Evolutionary conservation across 345 rosid species (phyloP).

Genomic region (Linum tenue): DNA sequence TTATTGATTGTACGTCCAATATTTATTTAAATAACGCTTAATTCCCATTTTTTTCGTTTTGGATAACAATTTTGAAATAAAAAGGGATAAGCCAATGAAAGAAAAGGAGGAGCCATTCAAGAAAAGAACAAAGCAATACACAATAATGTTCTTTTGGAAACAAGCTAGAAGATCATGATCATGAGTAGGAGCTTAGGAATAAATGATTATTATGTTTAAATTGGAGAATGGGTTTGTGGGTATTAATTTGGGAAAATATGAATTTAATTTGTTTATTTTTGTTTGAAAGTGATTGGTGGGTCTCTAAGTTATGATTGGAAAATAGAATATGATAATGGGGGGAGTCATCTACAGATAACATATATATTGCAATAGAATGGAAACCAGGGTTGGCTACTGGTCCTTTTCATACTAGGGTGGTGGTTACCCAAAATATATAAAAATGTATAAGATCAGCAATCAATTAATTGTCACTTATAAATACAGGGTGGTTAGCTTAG

Average conservation of each 20-base stretch:
- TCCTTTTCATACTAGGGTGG: slow-evolving; percentile 26
- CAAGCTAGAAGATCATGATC: too few relatives aligned
- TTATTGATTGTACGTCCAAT: too few relatives aligned
- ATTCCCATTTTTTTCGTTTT: too few relatives aligned
- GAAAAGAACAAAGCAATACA: background rate
- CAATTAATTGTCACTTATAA: background rate
- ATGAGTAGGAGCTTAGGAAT: background rate
- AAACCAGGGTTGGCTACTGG: slow-evolving; percentile 29
- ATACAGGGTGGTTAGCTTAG: too few relatives aligned
- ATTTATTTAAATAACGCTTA: too few relatives aligned
- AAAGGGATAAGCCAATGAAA: background rate
- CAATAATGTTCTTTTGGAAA: too few relatives aligned
- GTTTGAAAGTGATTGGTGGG: slow-evolving; percentile 29
- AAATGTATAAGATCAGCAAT: slow-evolving; percentile 18
- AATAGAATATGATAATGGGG: slow-evolving; percentile 10
- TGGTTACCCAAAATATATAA: slow-evolving; percentile 15
- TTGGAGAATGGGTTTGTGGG: slow-evolving; percentile 6
- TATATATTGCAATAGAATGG: slow-evolving; percentile 17
- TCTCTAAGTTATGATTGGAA: slow-evolving; percentile 12
- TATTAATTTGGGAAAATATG: background rate
- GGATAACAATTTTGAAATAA: background rate
- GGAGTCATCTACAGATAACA: slow-evolving; percentile 6
- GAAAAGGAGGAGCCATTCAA: background rate
- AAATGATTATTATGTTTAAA: slow-evolving; percentile 16
- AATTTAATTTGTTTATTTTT: background rate